These are phyloP conservation scores for Arachnopeziza araneosa DNA, from an alignment of 2,329 filamentous ascomycete species.

Conservation along the genomic window DNA sequence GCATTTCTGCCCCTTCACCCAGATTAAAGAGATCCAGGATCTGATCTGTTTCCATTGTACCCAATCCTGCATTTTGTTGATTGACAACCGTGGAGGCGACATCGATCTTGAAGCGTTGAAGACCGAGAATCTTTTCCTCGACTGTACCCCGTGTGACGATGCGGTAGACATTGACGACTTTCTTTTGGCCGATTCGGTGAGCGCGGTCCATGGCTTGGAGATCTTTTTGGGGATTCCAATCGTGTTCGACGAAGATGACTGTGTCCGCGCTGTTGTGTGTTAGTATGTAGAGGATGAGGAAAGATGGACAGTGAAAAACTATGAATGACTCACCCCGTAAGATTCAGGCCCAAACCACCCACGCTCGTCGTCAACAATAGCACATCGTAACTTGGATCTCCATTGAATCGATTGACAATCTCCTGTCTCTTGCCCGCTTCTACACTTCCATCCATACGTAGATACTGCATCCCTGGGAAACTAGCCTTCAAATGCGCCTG, in stretches of 20 bases:
- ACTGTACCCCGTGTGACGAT: conserved; percentile 92
- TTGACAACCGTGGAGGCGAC: conserved; percentile 97
- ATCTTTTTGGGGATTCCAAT: conserved; percentile 99
- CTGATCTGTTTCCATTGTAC: conserved; percentile 94
- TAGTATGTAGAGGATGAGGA: neutral
- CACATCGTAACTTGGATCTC: conserved; percentile 92
- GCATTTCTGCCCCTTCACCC: conserved; percentile 68
- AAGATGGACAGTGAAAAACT: neutral
- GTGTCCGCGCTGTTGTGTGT: conserved; percentile 66
- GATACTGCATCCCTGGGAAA: conserved; percentile 86
- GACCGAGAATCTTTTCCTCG: conserved; percentile 96
- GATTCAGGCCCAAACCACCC: conserved; percentile 86
- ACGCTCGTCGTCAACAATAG: conserved; percentile 91
- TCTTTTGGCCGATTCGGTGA: conserved; percentile 98
- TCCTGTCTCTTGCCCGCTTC: conserved; percentile 92
- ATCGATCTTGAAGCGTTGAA: conserved; percentile 99
- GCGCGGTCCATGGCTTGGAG: conserved; percentile 98
- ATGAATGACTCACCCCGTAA: conserved; percentile 52
- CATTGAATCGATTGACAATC: conserved; percentile 98
- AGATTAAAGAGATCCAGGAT: conserved; percentile 95
- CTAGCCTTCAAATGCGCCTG: conserved; percentile 88
- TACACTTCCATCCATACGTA: conserved; percentile 89
- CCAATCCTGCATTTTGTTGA: conserved; percentile 92
- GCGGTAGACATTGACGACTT: conserved; percentile 98
- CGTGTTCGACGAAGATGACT: conserved; percentile 98